phyloP scores from a whole-genome alignment of 768 basidiomycete genomes.

The Dioszegia aurantiaca region DNA sequence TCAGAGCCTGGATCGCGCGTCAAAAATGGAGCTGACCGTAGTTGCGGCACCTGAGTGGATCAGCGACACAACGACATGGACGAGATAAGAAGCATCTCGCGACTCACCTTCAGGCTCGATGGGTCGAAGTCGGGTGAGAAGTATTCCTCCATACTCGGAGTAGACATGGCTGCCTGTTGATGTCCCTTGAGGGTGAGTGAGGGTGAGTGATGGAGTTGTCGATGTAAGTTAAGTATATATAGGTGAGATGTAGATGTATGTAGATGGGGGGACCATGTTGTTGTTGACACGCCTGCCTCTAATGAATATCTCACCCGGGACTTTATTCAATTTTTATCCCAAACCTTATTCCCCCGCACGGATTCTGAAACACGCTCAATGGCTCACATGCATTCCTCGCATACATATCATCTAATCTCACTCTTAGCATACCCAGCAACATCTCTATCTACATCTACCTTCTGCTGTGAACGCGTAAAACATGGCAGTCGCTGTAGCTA shows the following conservation, averaged over 20 bases:
- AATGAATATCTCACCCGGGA: too few species aligned
- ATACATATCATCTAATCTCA: slow-evolving; percentile 8
- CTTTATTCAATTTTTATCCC: slow-evolving; percentile 11
- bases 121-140: slow-evolving; percentile 43
- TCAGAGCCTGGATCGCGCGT: background rate
- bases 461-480: too few species aligned
- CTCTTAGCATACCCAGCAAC: too few species aligned
- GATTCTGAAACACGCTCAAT: background rate
- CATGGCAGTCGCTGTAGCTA: slow-evolving; percentile 54
- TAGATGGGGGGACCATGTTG: background rate
- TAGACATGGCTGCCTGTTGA: slow-evolving; percentile 32
- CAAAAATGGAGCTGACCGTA: slow-evolving; percentile 26
- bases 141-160: slow-evolving; percentile 36
- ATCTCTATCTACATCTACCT: too few species aligned
- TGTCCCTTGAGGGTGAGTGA: too few species aligned
- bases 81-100: background rate
- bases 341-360: background rate
- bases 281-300: background rate
- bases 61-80: slow-evolving; percentile 3
- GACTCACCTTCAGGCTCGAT: slow-evolving; percentile 33
- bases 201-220: too few species aligned
- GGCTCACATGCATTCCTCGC: slow-evolving; percentile 4
- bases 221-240: background rate
- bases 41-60: slow-evolving; percentile 43
- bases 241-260: background rate